Base-by-base conservation (phyloP, 2,329 filamentous ascomycete genomes). In the Alternaria longipes region DNA sequence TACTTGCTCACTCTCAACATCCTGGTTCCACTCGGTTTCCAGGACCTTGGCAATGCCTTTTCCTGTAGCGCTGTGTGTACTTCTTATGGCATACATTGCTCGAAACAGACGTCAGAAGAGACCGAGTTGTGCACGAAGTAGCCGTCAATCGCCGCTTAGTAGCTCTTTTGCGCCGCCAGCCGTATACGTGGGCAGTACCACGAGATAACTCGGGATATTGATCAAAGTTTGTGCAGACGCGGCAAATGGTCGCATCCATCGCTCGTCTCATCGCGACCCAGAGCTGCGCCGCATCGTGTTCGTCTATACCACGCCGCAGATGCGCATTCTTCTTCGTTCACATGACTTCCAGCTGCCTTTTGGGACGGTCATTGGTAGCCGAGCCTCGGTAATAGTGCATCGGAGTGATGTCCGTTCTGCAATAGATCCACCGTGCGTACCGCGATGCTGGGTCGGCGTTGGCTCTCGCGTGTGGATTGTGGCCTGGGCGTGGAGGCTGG, bases 381-480 rank as follows among this genome's bases (percentile, higher is more conserved):
- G 53, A 52, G 56, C 56, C 64, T 67, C 69, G 67, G 64, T 58
- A 64, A 47, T 53, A 38, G 22, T 65, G 55, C 63, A 59, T 65
- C 63, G 60, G 64, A 47, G 62, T 38, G 24, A 54, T 45, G 55
- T 49, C 66, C 64, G 51, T 42, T 56, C 62, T 67, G 42, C 38
- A 44, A 45, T 47, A 59, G 63, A 56, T 32, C 45, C 51, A 59
- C 42, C 41, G 34, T 60, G 55, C 49, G 58, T 53, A 51, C 66
- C 69, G 65, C 45, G 47, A 49, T 45, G 38, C 52, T 59, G 67
- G 64, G 59, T 65, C 58, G 28, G 28, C 42, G 42, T 46, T 45
- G 55, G 26, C 51, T 16, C 47, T 55, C 32, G 53, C 47, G 56
- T 40, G 61, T 54, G 32, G 55, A 41, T 53, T 53, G 38, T 26